phyloP scores from a whole-genome alignment of 2,329 filamentous ascomycete species.

The Trichoderma sp. region DNA sequence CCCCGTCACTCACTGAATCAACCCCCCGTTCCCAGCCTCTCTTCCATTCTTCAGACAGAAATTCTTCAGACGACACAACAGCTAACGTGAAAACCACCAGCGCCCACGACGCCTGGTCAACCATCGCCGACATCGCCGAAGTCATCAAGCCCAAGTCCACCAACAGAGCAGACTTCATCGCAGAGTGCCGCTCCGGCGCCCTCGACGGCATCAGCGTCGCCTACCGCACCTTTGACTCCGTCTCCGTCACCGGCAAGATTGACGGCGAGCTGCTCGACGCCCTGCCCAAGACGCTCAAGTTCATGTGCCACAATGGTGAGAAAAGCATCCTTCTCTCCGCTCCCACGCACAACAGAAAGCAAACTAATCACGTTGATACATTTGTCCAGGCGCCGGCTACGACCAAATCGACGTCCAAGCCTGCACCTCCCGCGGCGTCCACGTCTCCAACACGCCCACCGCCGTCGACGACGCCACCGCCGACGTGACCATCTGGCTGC shows the following conservation, averaged over 20 bases:
- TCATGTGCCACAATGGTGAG: constrained; percentile 63
- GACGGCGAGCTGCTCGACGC: constrained; percentile 69
- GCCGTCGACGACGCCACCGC: constrained; percentile 83
- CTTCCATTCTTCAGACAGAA: background rate
- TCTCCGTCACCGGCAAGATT: constrained; percentile 66
- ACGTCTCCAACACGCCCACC: constrained; percentile 79
- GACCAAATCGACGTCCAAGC: constrained; percentile 77
- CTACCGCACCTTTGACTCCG: constrained; percentile 72
- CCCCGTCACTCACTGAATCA: background rate
- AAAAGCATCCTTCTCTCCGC: background rate
- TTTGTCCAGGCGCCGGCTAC: constrained; percentile 70
- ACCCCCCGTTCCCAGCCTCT: background rate
- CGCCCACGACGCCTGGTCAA: constrained; percentile 66
- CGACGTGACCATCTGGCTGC: constrained; percentile 77
- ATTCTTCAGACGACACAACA: background rate
- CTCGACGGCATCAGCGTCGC: constrained; percentile 66
- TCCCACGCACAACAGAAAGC: too few species aligned
- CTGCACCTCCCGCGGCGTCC: constrained; percentile 67
- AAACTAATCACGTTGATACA: too few species aligned
- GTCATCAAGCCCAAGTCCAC: constrained; percentile 63
- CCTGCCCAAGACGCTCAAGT: constrained; percentile 57
- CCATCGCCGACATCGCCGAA: constrained; percentile 64
- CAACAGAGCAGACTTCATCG: constrained; percentile 67
- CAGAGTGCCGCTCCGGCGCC: constrained; percentile 65
- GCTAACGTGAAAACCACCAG: constrained; percentile 43